Base-by-base conservation (phyloP, 1,284 basidiomycete genomes). In the Leccinum solheimii region DNA sequence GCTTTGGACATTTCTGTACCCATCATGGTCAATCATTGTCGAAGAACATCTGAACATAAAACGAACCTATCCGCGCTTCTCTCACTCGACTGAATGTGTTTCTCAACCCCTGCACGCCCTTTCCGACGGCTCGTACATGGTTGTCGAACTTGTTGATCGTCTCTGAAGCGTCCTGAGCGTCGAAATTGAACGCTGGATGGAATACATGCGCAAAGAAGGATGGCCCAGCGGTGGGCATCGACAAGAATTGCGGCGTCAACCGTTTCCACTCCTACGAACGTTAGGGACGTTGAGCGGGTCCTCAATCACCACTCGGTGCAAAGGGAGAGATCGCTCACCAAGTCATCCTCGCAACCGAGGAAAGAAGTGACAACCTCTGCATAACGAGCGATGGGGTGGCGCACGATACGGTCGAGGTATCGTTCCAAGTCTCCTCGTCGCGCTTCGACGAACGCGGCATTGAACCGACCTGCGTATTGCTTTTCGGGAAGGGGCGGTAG, bases 141-240 rank as follows among this genome's bases (percentile, higher is more conserved):
- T 77, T 77, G 45, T 86, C 82, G 70, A 94, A 94, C 2, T 82
- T 76, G 10, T 85, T 81, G 1, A 85, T 78, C 0, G 79, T 76
- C 8, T 86, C 84, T 16, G 78, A 75, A 2, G 85, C 85, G 55
- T 91, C 90, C 40, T 90, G 86, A 0, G 80, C 72, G 64, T 95
- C 92, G 45, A 95, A 70, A 71, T 94, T 94, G 76, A 92, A 95
- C 1, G 84, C 88, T 2, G 92, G 93, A 70, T 95, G 92, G 68
- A 86, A 93, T 0, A 94, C 88, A 27, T 85, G 84, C 0, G 90
- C 86, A 69, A 91, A 94, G 71, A 95, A 93, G 0, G 82, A 75
- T 3, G 90, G 82, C 1, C 88, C 88, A 14, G 86, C 85, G 8
- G 87, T 79, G 9, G 83, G 84, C 60, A 85, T 77, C 10, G 82